Percentiles rank a stretch among this genome's conserved stretches.
These are phyloP conservation scores for Sapria himalayana DNA, from an alignment of 345 rosid genomes.

Conservation along the genomic window DNA sequence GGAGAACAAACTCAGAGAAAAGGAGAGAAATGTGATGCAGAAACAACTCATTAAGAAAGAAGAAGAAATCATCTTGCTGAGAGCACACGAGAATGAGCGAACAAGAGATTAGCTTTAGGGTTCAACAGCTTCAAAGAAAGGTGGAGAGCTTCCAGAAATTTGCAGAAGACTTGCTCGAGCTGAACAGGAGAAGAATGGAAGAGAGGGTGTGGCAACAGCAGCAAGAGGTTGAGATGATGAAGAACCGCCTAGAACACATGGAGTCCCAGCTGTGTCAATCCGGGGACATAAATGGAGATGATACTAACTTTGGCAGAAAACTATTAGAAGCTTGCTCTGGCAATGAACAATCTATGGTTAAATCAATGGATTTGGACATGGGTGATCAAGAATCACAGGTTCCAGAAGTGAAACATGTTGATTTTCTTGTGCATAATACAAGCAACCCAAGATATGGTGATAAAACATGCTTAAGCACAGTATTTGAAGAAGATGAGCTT, in stretches of 20 bases:
- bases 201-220: constrained; percentile 76
- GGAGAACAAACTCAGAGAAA: constrained; percentile 75
- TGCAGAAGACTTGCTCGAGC: constrained; percentile 65
- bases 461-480: constrained; percentile 56
- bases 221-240: constrained; percentile 65
- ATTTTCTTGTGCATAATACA: constrained; percentile 6
- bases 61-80: constrained; percentile 48
- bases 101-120: constrained; percentile 59
- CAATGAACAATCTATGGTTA: constrained; percentile 83
- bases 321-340: constrained; percentile 34
- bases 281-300: constrained; percentile 15
- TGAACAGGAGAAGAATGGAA: constrained; percentile 91
- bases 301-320: constrained; percentile 44
- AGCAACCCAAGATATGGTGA: constrained; percentile 25
- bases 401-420: constrained; percentile 22
- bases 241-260: constrained; percentile 54
- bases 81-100: constrained; percentile 32
- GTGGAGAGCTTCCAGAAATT: constrained; percentile 61
- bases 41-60: constrained; percentile 61
- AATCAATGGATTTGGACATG: constrained; percentile 96
- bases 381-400: constrained; percentile 40
- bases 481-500: constrained; percentile 71
- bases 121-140: constrained; percentile 61
- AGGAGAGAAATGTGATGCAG: constrained; percentile 56
- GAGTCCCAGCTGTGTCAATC: constrained; percentile 34